Percentiles rank a stretch among this genome's conserved stretches.
phyloP scores from a whole-genome alignment of 129 eudicot genomes.

The Flaveria brownii region DNA sequence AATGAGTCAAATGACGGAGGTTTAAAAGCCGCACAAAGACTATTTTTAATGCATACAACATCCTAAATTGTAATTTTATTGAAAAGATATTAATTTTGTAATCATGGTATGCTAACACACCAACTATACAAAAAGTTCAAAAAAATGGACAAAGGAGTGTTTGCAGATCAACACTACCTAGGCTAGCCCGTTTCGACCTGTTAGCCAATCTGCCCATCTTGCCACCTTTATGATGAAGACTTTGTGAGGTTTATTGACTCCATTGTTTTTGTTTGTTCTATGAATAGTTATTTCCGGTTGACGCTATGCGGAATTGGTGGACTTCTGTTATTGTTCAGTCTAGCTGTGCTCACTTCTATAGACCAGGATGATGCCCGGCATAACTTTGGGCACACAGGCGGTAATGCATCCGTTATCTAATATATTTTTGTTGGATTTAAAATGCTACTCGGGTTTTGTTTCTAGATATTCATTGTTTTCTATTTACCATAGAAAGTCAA shows the following conservation, averaged over 20 bases:
- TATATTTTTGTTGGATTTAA: background rate
- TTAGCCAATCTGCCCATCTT: background rate
- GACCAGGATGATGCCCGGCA: conserved; percentile 96
- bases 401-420: conserved; percentile 37
- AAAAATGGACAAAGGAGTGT: background rate
- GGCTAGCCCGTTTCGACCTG: background rate
- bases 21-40: too few relatives aligned
- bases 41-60: background rate
- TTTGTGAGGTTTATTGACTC: conserved; percentile 14
- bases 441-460: background rate
- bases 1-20: too few relatives aligned
- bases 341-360: conserved; percentile 65
- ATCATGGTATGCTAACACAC: background rate
- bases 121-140: background rate
- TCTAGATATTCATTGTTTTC: background rate
- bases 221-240: background rate
- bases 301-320: conserved; percentile 79
- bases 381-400: conserved; percentile 91
- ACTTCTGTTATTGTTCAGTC: conserved; percentile 60
- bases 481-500: conserved; percentile 11
- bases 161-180: background rate
- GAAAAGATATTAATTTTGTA: background rate
- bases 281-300: conserved; percentile 54
- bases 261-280: conserved; percentile 17
- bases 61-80: background rate